A percentile compares a stretch with the other conserved stretches of the same genome.
Evolutionary conservation across 2,329 filamentous ascomycete genomes (phyloP).

Genomic region (Raffaelea ambrosiae): DNA sequence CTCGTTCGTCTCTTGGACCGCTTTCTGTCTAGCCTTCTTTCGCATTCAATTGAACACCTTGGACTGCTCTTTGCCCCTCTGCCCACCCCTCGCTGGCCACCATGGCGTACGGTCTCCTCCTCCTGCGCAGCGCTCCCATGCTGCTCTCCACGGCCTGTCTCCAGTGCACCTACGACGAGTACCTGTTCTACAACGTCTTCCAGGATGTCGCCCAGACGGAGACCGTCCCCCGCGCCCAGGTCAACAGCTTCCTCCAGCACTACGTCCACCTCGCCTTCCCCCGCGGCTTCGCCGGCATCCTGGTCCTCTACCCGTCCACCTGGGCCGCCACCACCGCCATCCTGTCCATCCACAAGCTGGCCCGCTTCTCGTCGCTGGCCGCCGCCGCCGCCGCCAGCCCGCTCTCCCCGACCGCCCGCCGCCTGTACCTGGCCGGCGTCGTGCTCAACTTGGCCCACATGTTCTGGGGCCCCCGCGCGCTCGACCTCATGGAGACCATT

Average conservation of each 20-base stretch:
- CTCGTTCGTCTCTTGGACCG: background rate
- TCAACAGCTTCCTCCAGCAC: conserved; percentile 2
- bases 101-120: background rate
- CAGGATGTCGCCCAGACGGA: background rate
- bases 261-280: conserved; percentile 3
- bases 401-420: background rate
- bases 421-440: conserved; percentile 1
- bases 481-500: conserved; percentile 2
- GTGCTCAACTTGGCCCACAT: conserved; percentile 3
- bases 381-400: background rate
- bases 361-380: background rate
- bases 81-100: no score
- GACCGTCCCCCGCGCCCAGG: conserved; percentile 19
- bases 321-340: background rate
- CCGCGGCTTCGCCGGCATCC: background rate
- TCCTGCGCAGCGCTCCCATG: background rate
- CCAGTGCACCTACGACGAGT: background rate
- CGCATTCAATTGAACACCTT: background rate
- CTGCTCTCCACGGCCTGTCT: background rate
- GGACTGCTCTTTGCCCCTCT: no score
- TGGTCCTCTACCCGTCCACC: conserved; percentile 3
- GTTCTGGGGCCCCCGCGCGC: background rate
- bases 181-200: background rate
- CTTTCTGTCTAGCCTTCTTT: background rate
- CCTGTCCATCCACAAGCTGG: background rate